phyloP scores from a whole-genome alignment of 306 rosid species.

The Senna tora region DNA sequence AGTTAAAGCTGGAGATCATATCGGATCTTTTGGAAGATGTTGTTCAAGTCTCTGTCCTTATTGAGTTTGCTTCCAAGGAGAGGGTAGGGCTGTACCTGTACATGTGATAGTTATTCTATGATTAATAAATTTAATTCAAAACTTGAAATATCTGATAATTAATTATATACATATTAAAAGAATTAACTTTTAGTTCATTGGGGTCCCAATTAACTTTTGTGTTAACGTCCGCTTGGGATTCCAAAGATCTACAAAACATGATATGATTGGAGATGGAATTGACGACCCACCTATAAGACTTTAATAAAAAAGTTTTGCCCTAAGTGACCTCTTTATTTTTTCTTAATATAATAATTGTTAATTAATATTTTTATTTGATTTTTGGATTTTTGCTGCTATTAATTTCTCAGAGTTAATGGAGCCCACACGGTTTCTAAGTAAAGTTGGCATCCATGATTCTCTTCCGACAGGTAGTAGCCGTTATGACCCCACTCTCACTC shows the following conservation, averaged over 20 bases:
- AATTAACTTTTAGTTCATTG: conserved; percentile 29
- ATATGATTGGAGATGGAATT: conserved; percentile 78
- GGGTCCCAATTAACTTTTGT: conserved; percentile 37
- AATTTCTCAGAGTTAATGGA: conserved; percentile 50
- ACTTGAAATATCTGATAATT: not conserved
- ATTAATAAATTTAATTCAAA: conserved; percentile 10
- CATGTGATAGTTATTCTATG: conserved; percentile 8
- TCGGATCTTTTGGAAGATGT: conserved; percentile 29
- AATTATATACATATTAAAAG: not conserved
- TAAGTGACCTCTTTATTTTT: conserved; percentile 27
- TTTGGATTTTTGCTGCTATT: conserved; percentile 9
- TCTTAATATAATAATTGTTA: conserved; percentile 5
- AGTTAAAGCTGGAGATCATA: conserved; percentile 17
- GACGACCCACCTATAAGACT: conserved; percentile 74
- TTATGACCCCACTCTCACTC: conserved; percentile 54
- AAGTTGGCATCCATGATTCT: conserved; percentile 79
- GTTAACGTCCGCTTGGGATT: conserved; percentile 75
- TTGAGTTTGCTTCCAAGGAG: conserved; percentile 34
- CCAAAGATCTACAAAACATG: conserved; percentile 69
- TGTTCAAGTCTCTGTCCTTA: conserved; percentile 31
- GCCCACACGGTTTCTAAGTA: conserved; percentile 79
- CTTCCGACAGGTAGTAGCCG: conserved; percentile 72
- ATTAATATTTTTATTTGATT: not conserved
- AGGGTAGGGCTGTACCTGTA: not conserved
- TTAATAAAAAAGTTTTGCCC: conserved; percentile 32